Evolutionary conservation across 1,284 basidiomycete species (phyloP).

Genomic region (Cryptococcus sp.): DNA sequence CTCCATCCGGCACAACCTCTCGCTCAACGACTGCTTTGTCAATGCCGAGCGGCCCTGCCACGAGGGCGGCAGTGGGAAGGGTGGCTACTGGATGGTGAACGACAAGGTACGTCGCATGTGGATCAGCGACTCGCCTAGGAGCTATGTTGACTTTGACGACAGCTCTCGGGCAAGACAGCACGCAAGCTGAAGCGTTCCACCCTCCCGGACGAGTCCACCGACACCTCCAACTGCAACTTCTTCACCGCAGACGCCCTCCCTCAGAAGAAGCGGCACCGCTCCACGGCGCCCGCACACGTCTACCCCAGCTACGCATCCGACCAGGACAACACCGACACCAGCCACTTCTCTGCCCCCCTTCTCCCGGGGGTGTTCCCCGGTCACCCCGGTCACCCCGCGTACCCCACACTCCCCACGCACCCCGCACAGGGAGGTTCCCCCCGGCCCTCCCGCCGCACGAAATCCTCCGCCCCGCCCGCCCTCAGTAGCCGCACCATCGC

Average conservation of each 20-base stretch:
- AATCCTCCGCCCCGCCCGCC: neutral
- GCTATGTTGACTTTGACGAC: neutral
- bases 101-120: conserved; percentile 21
- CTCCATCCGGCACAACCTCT: conserved; percentile 81
- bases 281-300: neutral
- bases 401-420: too few relatives aligned
- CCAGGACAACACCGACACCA: neutral
- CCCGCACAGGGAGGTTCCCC: too few relatives aligned
- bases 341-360: neutral
- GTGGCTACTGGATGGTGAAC: conserved; percentile 37
- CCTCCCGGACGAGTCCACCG: neutral
- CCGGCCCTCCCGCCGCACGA: too few relatives aligned
- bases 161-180: conserved; percentile 6
- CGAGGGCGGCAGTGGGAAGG: conserved; percentile 32
- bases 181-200: conserved; percentile 1
- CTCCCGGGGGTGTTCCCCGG: neutral
- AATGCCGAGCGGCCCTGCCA: conserved; percentile 48
- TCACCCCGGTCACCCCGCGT: neutral
- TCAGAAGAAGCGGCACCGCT: neutral
- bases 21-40: conserved; percentile 71
- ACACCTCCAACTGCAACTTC: too few relatives aligned
- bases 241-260: neutral
- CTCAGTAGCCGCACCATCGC: neutral
- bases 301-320: neutral
- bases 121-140: too few relatives aligned